Evolutionary conservation across 306 rosid species (phyloP), one percentile per base, ranked within the genome.

Genomic region (Erythrophleum fordii): DNA sequence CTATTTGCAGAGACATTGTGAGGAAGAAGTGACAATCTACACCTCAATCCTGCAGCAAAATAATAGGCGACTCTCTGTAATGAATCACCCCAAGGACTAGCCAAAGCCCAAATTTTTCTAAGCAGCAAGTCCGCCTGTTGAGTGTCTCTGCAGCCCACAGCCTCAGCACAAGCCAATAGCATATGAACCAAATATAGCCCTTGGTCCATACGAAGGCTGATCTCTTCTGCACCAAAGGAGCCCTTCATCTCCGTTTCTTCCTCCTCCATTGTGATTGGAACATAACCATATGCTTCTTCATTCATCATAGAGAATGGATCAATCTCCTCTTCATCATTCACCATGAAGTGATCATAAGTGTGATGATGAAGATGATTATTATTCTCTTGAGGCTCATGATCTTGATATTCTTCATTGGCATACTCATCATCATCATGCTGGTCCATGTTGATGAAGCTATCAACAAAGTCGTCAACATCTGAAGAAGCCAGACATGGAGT

Each of bases 161-260:
- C 97, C 77, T 91, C 97, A 9, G 97, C 97, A 82, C 98, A 93
- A 37, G 92, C 97, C 80, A 93, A 51, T 18, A 93, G 49, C 88
- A 81, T 78, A 72, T 93, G 94, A 77, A 93, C 94, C 91, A 93
- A 90, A 53, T 91, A 86, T 67, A 93, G 84, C 41, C 98, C 94
- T 82, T 88, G 89, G 69, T 91, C 86, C 72, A 88, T 86, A 14
- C 88, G 84, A 64, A 85, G 84, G 58, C 60, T 88, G 7, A 49
- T 76, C 74, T 62, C 83, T 68, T 56, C 61, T 72, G 45, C 64
- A 69, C 79, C 80, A 44, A 80, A 82, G 6, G 79, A 14, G 39
- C 49, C 85, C 22, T 61, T 65, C 69, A 76, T 84, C 59, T 72
- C 87, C 81, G 71, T 8, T 14, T 85, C 90, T 68, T 81, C 88